These are phyloP conservation scores for Urostyla sp. DNA, from an alignment of 73 alveolate species.

Conservation along the genomic window DNA sequence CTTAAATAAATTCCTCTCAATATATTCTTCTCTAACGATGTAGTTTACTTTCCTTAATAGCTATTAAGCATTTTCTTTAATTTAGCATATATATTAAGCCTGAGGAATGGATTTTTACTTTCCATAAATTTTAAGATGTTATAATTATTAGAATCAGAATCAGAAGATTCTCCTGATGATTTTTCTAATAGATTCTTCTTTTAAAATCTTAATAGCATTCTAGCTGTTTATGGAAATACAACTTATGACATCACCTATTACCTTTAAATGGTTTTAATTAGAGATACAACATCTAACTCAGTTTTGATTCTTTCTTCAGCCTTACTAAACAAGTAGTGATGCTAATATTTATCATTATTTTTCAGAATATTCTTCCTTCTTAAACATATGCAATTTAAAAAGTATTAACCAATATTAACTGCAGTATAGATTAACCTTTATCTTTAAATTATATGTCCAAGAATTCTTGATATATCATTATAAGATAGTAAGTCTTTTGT, in stretches of 20 bases:
- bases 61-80: neutral
- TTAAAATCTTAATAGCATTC: constrained; percentile 9
- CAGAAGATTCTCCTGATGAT: neutral
- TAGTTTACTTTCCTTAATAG: neutral
- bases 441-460: neutral
- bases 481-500: neutral
- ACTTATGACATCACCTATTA: neutral
- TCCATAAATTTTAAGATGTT: neutral
- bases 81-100: neutral
- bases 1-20: neutral
- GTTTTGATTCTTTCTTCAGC: neutral
- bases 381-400: constrained; percentile 4
- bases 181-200: neutral
- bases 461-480: neutral
- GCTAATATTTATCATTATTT: neutral
- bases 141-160: neutral
- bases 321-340: neutral
- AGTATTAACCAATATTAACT: neutral
- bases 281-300: constrained; percentile 8
- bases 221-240: neutral
- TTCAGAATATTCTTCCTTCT: neutral
- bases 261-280: neutral
- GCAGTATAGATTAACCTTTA: neutral
- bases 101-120: neutral
- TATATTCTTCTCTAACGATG: neutral